phyloP scores from a whole-genome alignment of 2,329 filamentous ascomycete species.

The Paraphoma sp. region DNA sequence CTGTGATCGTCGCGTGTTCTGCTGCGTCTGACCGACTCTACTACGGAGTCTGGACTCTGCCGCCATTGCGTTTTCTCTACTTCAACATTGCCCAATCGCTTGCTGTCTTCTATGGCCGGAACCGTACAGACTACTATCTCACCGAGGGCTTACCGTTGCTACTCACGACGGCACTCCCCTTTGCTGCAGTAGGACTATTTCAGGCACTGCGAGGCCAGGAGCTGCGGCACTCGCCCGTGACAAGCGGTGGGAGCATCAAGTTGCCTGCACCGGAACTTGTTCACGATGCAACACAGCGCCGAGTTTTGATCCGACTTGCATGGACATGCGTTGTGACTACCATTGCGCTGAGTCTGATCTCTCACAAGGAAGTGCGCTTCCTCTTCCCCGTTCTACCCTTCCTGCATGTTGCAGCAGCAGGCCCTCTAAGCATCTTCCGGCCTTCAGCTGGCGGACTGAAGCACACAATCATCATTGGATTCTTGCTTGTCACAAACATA shows the following conservation, averaged over 20 bases:
- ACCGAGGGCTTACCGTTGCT: constrained; percentile 88
- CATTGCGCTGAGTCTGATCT: constrained; percentile 75
- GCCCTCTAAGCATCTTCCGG: constrained; percentile 71
- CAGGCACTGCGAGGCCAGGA: constrained; percentile 36
- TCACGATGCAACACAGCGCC: constrained; percentile 11
- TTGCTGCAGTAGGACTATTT: constrained; percentile 71
- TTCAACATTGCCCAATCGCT: constrained; percentile 90
- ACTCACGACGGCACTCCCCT: constrained; percentile 82
- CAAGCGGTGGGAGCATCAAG: background rate
- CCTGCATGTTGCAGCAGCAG: constrained; percentile 81
- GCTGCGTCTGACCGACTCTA: constrained; percentile 75
- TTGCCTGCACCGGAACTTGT: background rate
- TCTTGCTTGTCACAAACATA: constrained; percentile 70
- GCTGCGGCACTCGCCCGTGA: constrained; percentile 24
- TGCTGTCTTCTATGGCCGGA: constrained; percentile 90
- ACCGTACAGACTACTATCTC: constrained; percentile 91
- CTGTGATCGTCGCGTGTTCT: constrained; percentile 68
- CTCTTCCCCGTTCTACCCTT: constrained; percentile 89
- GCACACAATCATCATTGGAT: constrained; percentile 60
- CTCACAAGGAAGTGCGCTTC: constrained; percentile 97
- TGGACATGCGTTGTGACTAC: constrained; percentile 64
- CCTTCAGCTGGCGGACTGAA: constrained; percentile 29
- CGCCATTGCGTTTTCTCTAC: constrained; percentile 83
- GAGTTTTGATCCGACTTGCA: constrained; percentile 36
- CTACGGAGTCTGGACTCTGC: constrained; percentile 87